Conservation (phyloP, 345 rosid species). For the Combretum micranthum region DNA sequence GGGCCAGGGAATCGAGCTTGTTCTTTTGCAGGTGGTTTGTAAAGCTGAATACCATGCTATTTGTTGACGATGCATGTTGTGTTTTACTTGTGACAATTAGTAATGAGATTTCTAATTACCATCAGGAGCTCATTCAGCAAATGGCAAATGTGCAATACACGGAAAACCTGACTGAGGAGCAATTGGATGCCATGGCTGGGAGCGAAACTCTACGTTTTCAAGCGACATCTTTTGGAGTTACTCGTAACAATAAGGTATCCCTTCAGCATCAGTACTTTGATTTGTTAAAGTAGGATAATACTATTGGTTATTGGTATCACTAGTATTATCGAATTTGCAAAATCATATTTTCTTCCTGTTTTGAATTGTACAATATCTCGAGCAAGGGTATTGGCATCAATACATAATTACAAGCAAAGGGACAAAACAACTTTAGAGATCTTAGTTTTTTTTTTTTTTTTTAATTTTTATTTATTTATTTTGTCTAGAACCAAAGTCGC, state of each 20-base stretch:
- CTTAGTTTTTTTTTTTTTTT: background rate
- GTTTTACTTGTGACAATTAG: slow-evolving; percentile 3
- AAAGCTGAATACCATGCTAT: slow-evolving; percentile 12
- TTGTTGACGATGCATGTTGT: slow-evolving; percentile 2
- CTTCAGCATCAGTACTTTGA: slow-evolving; percentile 1
- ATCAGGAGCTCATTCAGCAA: slow-evolving; percentile 94
- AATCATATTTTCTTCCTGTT: too few relatives aligned
- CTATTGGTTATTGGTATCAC: background rate
- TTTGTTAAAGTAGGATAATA: background rate
- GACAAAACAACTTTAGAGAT: background rate
- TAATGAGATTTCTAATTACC: slow-evolving; percentile 19
- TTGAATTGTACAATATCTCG: too few relatives aligned
- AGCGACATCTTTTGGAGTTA: slow-evolving; percentile 86
- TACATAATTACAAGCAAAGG: too few relatives aligned
- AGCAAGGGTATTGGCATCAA: too few relatives aligned
- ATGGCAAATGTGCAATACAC: slow-evolving; percentile 99
- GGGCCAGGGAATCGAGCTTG: slow-evolving; percentile 96
- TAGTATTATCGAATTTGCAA: too few relatives aligned
- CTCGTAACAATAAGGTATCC: slow-evolving; percentile 88
- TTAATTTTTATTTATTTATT: too few relatives aligned
- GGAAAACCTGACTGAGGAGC: slow-evolving; percentile 96
- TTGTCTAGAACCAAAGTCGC: too few relatives aligned
- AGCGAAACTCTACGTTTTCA: slow-evolving; percentile 95
- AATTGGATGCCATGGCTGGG: slow-evolving; percentile 99
- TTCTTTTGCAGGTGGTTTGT: slow-evolving; percentile 73